A percentile compares a stretch with the other conserved stretches of the same genome.
Conservation (phyloP, 2,329 filamentous ascomycete species). For the Neobulgaria alba region DNA sequence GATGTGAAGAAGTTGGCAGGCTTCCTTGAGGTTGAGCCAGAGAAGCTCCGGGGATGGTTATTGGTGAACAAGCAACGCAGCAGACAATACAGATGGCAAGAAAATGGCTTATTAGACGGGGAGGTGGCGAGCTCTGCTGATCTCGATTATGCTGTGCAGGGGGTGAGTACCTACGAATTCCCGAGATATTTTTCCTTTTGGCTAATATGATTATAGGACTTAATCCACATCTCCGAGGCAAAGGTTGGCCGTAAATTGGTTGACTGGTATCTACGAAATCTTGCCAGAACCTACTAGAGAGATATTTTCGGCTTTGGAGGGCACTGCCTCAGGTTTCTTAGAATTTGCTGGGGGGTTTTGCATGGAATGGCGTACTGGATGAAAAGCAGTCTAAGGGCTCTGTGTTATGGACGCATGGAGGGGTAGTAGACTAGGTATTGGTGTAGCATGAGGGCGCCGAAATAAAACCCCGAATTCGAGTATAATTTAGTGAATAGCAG, state of each 20-base stretch:
- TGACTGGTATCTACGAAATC: slow-evolving; percentile 97
- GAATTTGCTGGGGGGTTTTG: slow-evolving; percentile 20
- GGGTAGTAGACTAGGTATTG: too few species aligned
- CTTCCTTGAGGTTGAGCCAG: slow-evolving; percentile 94
- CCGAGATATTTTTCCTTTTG: too few species aligned
- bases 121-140: slow-evolving; percentile 91
- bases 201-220: too few species aligned
- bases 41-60: slow-evolving; percentile 88
- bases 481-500: too few species aligned
- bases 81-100: slow-evolving; percentile 89
- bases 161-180: slow-evolving; percentile 64
- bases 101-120: slow-evolving; percentile 82
- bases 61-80: slow-evolving; percentile 98
- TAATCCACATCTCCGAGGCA: slow-evolving; percentile 97
- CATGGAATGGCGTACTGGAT: slow-evolving; percentile 26
- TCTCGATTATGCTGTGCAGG: slow-evolving; percentile 93
- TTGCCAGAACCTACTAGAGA: slow-evolving; percentile 81
- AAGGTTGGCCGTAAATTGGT: slow-evolving; percentile 97
- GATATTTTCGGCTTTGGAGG: too few species aligned
- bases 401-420: too few species aligned
- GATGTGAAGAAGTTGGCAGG: slow-evolving; percentile 95
- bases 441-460: too few species aligned
- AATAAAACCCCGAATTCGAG: too few species aligned
- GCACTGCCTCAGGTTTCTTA: too few species aligned
- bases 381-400: slow-evolving; percentile 12